These are phyloP conservation scores for Botrytis elliptica DNA, from an alignment of 2,329 filamentous ascomycete species.

Conservation along the genomic window DNA sequence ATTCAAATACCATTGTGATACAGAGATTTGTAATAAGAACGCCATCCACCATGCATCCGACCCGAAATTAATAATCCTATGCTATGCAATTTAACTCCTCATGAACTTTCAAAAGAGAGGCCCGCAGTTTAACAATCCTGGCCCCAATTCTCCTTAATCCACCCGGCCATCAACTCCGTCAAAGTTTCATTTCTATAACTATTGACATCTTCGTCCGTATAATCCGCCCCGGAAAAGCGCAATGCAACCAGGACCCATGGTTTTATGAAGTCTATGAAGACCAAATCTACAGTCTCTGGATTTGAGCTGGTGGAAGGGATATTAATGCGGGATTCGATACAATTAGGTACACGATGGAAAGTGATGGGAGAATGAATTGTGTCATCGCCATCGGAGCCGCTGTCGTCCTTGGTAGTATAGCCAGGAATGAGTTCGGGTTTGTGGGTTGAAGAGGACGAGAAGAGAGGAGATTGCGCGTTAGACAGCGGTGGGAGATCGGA, in stretches of 20 bases:
- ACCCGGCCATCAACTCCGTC: slow-evolving; percentile 54
- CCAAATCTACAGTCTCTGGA: slow-evolving; percentile 76
- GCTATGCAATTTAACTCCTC: not conserved
- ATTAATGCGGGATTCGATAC: slow-evolving; percentile 66
- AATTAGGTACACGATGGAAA: slow-evolving; percentile 80
- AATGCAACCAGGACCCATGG: slow-evolving; percentile 76
- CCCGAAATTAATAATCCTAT: not conserved
- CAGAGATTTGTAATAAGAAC: not conserved
- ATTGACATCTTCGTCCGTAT: slow-evolving; percentile 48
- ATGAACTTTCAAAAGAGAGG: not conserved
- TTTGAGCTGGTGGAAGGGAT: slow-evolving; percentile 54
- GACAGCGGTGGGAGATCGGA: not conserved
- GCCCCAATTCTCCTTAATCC: slow-evolving; percentile 60
- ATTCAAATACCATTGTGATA: not conserved
- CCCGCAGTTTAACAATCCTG: slow-evolving; percentile 31
- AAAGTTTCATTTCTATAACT: slow-evolving; percentile 54
- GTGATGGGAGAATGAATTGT: slow-evolving; percentile 74
- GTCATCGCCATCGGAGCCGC: slow-evolving; percentile 83
- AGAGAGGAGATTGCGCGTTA: not conserved
- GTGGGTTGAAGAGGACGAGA: slow-evolving; percentile 32
- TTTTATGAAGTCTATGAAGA: slow-evolving; percentile 90
- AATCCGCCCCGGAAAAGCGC: slow-evolving; percentile 56
- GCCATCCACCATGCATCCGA: not conserved
- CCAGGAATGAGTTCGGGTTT: slow-evolving; percentile 57
- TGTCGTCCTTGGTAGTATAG: slow-evolving; percentile 87